Conservation (phyloP, 1,139 yeast species). For the Hanseniaspora uvarum region DNA sequence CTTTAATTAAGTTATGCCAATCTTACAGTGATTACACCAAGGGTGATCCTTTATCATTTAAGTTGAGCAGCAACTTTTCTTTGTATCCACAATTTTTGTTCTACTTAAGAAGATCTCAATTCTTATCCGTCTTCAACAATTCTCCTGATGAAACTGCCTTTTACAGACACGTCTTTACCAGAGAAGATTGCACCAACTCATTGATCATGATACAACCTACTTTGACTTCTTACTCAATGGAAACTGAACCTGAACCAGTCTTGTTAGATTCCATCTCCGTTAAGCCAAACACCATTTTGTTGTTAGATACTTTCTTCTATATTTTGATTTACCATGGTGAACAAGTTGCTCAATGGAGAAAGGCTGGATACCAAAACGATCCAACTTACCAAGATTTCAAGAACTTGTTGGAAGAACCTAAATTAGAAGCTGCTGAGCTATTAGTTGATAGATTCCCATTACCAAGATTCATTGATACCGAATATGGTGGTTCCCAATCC, state of each 20-base stretch:
- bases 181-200: conserved; percentile 89
- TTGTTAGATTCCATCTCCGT: conserved; percentile 86
- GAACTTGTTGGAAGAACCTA: conserved; percentile 76
- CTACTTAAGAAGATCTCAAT: conserved; percentile 92
- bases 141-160: conserved; percentile 98
- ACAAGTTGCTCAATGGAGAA: conserved; percentile 92
- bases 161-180: conserved; percentile 81
- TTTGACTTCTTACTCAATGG: conserved; percentile 73
- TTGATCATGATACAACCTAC: conserved; percentile 96
- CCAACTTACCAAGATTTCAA: conserved; percentile 84
- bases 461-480: conserved; percentile 92
- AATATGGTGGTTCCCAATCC: conserved; percentile 97
- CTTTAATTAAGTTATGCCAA: conserved; percentile 71
- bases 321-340: conserved; percentile 92
- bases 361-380: conserved; percentile 85
- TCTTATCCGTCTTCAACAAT: conserved; percentile 90
- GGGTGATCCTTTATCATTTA: conserved; percentile 65
- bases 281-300: conserved; percentile 74
- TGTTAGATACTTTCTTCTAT: conserved; percentile 92
- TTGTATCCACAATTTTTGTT: conserved; percentile 92
- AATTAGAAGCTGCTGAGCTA: conserved; percentile 82
- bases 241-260: conserved; percentile 86
- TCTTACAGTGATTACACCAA: conserved; percentile 80
- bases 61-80: conserved; percentile 67
- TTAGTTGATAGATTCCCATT: conserved; percentile 90